Evolutionary conservation across 164 flowering plant genomes (phyloP).

Genomic region (Houttuynia cordata): DNA sequence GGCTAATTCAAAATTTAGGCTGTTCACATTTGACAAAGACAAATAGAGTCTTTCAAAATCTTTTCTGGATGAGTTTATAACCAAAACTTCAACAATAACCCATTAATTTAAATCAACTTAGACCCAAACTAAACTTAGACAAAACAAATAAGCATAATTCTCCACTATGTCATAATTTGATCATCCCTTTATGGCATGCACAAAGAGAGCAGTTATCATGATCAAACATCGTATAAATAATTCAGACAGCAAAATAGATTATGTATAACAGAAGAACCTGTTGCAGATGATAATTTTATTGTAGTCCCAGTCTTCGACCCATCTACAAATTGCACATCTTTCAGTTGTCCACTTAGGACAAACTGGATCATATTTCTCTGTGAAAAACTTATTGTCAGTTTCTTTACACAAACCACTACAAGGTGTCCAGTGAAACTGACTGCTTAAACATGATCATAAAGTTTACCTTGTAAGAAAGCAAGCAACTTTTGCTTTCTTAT

Average conservation of each 20-base stretch:
- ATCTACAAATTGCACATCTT: conserved; percentile 94
- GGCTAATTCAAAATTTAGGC: too few species aligned
- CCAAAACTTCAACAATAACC: too few species aligned
- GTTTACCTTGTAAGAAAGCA: conserved; percentile 61
- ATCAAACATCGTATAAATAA: too few species aligned
- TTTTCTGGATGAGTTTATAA: too few species aligned
- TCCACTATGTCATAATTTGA: too few species aligned
- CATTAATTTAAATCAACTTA: too few species aligned
- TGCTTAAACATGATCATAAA: neutral
- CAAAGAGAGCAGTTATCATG: too few species aligned
- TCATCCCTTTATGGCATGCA: too few species aligned
- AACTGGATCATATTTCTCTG: conserved; percentile 92
- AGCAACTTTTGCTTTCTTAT: conserved; percentile 67
- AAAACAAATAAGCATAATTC: too few species aligned
- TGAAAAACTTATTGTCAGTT: neutral
- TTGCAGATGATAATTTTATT: conserved; percentile 94
- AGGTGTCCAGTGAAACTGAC: neutral
- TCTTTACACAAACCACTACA: neutral
- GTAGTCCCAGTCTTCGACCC: conserved; percentile 99
- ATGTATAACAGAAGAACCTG: conserved; percentile 32
- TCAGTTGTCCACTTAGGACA: conserved; percentile 94
- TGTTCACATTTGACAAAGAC: too few species aligned
- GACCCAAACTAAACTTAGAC: too few species aligned
- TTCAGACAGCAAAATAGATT: neutral
- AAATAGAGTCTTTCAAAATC: too few species aligned